Percentiles rank a stretch among this genome's conserved stretches.
Evolutionary conservation across 2,329 filamentous ascomycete genomes (phyloP).

Genomic region (Paecilomyces fulvus): DNA sequence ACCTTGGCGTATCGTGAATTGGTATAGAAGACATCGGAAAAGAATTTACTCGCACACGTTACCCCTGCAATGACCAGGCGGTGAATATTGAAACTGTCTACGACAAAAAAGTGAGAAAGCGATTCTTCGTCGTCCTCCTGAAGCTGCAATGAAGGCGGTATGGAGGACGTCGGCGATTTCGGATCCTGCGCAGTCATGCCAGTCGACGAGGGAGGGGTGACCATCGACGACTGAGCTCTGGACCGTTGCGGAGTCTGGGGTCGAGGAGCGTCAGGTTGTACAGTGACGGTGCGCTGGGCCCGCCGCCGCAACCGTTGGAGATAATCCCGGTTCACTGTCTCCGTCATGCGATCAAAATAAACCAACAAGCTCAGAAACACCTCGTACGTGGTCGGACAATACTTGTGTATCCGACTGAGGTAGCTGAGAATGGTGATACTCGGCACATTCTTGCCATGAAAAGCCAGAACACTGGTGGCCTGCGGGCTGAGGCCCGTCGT

Average conservation of each 20-base stretch:
- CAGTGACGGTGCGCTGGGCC: constrained; percentile 12
- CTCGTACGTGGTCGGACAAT: constrained; percentile 96
- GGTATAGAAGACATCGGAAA: constrained; percentile 97
- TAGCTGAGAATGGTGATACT: constrained; percentile 97
- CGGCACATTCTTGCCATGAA: constrained; percentile 96
- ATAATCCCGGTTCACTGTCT: constrained; percentile 78
- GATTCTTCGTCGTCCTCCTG: constrained; percentile 42
- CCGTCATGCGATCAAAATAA: constrained; percentile 98
- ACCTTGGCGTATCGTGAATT: constrained; percentile 99
- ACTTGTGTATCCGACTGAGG: constrained; percentile 91
- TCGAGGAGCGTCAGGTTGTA: constrained; percentile 8
- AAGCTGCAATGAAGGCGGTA: constrained; percentile 24
- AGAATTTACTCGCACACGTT: constrained; percentile 98
- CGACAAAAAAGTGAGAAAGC: constrained; percentile 75
- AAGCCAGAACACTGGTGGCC: constrained; percentile 73
- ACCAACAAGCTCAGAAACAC: constrained; percentile 92
- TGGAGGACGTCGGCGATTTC: constrained; percentile 20
- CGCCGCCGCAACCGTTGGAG: constrained; percentile 49
- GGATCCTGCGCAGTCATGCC: constrained; percentile 27
- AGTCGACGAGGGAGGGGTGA: constrained; percentile 29
- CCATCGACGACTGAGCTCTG: constrained; percentile 17
- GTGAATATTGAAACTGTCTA: constrained; percentile 98
- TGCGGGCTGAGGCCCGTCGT: constrained; percentile 53
- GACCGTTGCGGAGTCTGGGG: constrained; percentile 11
- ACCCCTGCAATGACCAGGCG: constrained; percentile 93